phyloP scores from a whole-genome alignment of 106 monocot genomes.

The Phalaenopsis aphrodite region DNA sequence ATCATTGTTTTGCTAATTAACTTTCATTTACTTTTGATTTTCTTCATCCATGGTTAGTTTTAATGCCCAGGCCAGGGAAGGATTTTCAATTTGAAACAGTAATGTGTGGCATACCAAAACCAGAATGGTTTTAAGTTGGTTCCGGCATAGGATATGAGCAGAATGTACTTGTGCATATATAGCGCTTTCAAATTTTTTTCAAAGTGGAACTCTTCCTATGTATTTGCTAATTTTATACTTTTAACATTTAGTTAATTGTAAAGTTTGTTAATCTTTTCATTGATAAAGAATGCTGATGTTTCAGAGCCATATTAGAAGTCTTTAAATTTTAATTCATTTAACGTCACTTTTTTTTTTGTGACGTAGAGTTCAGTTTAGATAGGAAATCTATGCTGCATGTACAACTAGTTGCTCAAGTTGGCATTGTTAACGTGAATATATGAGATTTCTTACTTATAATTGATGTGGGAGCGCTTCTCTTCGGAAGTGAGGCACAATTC shows the following conservation, averaged over 20 bases:
- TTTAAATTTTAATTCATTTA: not conserved
- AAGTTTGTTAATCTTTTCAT: not conserved
- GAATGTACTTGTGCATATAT: not conserved
- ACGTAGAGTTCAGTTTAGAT: not conserved
- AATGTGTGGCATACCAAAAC: not conserved
- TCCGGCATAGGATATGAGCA: not conserved
- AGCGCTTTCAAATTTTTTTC: not conserved
- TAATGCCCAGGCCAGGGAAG: not conserved
- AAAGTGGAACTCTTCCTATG: not conserved
- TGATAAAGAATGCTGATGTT: not conserved
- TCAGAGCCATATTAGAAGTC: not conserved
- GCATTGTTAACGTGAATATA: not conserved
- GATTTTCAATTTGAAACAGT: not conserved
- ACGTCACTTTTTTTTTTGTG: not conserved
- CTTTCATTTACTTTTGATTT: not conserved
- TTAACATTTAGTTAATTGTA: not conserved
- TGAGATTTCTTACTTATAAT: not conserved
- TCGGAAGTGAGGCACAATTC: too few species aligned
- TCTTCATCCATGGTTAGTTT: not conserved
- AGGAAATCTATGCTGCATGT: not conserved
- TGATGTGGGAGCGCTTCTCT: too few species aligned
- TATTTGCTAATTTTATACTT: constrained; percentile 2
- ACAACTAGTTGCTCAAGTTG: not conserved
- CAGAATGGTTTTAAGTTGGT: not conserved
- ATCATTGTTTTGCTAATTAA: not conserved